Conservation (phyloP, 2,329 filamentous ascomycete genomes). For the Colletotrichum sp. region DNA sequence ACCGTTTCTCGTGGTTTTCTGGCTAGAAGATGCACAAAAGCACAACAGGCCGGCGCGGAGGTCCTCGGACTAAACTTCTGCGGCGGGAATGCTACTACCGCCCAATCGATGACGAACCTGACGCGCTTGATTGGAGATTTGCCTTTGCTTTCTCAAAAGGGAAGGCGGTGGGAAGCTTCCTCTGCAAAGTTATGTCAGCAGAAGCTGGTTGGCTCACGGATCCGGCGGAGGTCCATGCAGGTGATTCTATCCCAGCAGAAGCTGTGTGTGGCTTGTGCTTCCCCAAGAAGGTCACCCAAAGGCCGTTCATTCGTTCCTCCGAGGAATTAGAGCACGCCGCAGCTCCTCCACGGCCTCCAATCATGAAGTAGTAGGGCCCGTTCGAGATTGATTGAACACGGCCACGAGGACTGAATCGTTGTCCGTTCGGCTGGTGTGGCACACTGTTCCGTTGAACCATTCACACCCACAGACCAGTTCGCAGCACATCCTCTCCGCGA, state of each 20-base stretch:
- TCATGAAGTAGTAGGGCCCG: not conserved
- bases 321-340: not conserved
- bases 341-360: not conserved
- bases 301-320: not conserved
- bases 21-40: not conserved
- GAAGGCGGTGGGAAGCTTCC: constrained; percentile 5
- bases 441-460: not conserved
- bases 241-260: not conserved
- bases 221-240: not conserved
- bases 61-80: not conserved
- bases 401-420: not conserved
- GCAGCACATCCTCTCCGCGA: not conserved
- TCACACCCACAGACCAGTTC: not conserved
- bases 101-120: constrained; percentile 20
- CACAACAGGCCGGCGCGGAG: not conserved
- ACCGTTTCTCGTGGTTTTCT: not conserved
- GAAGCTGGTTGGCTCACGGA: not conserved
- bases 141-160: not conserved
- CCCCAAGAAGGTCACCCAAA: not conserved
- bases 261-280: constrained; percentile 5
- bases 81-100: not conserved
- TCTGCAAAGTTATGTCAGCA: not conserved
- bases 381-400: not conserved
- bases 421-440: not conserved
- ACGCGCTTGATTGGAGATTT: constrained; percentile 17